These are phyloP conservation scores for Venturia oleaginea DNA, from an alignment of 2,329 filamentous ascomycete species.

Conservation along the genomic window DNA sequence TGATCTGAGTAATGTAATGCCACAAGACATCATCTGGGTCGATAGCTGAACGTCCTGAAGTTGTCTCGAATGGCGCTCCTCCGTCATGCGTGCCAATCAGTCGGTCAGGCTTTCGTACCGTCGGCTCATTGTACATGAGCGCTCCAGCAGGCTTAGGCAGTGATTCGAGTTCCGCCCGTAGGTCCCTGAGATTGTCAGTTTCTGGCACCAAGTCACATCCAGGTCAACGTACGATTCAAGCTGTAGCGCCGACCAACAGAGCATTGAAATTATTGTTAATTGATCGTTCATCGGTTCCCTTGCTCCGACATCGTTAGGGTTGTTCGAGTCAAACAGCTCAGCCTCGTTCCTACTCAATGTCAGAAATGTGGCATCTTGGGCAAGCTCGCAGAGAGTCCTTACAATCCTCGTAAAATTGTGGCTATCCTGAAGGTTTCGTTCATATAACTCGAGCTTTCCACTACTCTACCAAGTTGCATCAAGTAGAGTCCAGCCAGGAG, in stretches of 20 bases:
- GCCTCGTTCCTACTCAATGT: not conserved
- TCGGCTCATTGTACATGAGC: constrained; percentile 10
- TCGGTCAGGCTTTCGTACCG: not conserved
- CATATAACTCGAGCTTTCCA: constrained; percentile 75
- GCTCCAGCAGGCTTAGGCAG: constrained; percentile 12
- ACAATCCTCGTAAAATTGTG: constrained; percentile 6
- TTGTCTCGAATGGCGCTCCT: constrained; percentile 19
- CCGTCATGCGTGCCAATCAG: constrained; percentile 10
- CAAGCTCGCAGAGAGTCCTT: not conserved
- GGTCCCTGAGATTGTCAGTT: constrained; percentile 51
- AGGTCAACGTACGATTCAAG: constrained; percentile 60
- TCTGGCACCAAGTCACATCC: constrained; percentile 13
- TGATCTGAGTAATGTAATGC: constrained; percentile 54
- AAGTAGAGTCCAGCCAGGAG: constrained; percentile 82
- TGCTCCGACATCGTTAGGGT: constrained; percentile 17
- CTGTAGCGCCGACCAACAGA: constrained; percentile 91
- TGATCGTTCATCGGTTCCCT: not conserved
- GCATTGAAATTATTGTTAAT: constrained; percentile 41
- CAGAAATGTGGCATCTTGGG: not conserved
- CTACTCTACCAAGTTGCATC: constrained; percentile 74
- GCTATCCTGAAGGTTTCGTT: constrained; percentile 47
- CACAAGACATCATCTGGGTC: constrained; percentile 38
- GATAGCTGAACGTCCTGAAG: constrained; percentile 8
- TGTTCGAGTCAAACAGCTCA: constrained; percentile 20
- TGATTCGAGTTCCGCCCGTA: constrained; percentile 71